Percentiles rank a stretch among this genome's conserved stretches.
Evolutionary conservation across 1,284 basidiomycete genomes (phyloP).

Genomic region (Sphagnurus paluster): DNA sequence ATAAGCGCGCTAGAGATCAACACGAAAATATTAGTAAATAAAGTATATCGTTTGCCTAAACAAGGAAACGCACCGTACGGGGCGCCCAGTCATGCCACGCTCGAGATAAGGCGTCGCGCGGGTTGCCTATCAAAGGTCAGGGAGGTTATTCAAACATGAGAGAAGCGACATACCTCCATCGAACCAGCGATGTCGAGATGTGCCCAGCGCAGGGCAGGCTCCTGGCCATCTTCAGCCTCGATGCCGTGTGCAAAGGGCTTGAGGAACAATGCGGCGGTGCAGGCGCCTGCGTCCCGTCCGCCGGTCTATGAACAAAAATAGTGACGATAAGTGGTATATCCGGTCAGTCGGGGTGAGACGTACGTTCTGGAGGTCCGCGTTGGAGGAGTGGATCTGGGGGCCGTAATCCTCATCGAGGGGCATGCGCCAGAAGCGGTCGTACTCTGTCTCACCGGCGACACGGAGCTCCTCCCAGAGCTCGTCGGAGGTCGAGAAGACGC

Average conservation of each 20-base stretch:
- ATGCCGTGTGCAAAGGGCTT: constrained; percentile 81
- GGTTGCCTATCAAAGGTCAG: constrained; percentile 41
- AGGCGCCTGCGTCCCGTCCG: constrained; percentile 72
- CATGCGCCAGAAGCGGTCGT: constrained; percentile 86
- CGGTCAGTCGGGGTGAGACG: constrained; percentile 20
- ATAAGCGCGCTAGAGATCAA: constrained; percentile 33
- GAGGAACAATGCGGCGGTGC: constrained; percentile 87
- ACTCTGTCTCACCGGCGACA: constrained; percentile 70
- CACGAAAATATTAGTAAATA: neutral
- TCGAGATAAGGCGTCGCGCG: constrained; percentile 64
- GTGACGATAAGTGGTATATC: neutral
- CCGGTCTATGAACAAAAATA: constrained; percentile 49
- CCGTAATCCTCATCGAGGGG: constrained; percentile 80
- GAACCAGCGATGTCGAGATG: constrained; percentile 86
- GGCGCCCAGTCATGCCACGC: constrained; percentile 80
- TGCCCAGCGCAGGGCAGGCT: constrained; percentile 67
- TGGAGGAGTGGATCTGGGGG: constrained; percentile 74
- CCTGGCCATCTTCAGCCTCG: constrained; percentile 47
- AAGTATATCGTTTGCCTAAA: neutral
- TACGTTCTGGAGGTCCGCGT: constrained; percentile 85
- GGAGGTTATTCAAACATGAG: neutral
- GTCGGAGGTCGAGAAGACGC: constrained; percentile 81
- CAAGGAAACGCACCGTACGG: constrained; percentile 57
- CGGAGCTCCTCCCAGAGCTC: constrained; percentile 74
- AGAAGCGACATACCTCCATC: constrained; percentile 56